Percentiles rank a stretch among this genome's conserved stretches.
phyloP scores from a whole-genome alignment of 805 yeast genomes.

The Kodamaea hsintzibuensis region DNA sequence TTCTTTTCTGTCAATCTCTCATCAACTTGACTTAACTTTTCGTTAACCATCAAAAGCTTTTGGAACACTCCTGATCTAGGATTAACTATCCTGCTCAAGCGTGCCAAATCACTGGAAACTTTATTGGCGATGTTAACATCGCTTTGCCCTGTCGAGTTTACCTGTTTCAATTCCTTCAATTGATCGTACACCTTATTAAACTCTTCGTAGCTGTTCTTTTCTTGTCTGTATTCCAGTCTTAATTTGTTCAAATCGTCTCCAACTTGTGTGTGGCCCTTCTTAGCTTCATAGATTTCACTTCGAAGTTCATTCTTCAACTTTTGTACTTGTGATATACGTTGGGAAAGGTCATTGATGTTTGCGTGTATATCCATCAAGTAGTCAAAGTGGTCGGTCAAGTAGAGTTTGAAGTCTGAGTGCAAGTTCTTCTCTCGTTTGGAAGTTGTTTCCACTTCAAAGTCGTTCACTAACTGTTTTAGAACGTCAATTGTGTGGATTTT shows the following conservation, averaged over 20 bases:
- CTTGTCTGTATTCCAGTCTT: constrained; percentile 20
- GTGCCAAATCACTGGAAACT: constrained; percentile 13
- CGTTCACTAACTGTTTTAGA: constrained; percentile 30
- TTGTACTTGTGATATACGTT: constrained; percentile 30
- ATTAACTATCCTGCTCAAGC: constrained; percentile 20
- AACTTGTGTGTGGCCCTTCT: constrained; percentile 30
- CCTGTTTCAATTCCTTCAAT: constrained; percentile 9
- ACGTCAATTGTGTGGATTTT: constrained; percentile 39
- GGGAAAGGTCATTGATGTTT: constrained; percentile 31
- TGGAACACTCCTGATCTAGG: constrained; percentile 26
- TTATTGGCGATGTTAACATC: neutral
- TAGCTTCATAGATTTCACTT: constrained; percentile 28
- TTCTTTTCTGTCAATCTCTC: constrained; percentile 10
- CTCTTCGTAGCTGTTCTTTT: constrained; percentile 17
- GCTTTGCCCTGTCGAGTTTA: constrained; percentile 2
- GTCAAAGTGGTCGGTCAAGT: constrained; percentile 27
- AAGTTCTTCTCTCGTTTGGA: constrained; percentile 16
- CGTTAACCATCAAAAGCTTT: constrained; percentile 24
- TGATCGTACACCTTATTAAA: constrained; percentile 14
- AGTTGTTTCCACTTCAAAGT: constrained; percentile 23
- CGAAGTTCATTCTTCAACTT: constrained; percentile 33
- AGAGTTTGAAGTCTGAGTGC: constrained; percentile 34
- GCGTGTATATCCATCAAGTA: constrained; percentile 37
- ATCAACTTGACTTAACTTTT: constrained; percentile 21
- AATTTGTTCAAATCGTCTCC: constrained; percentile 33